Conservation (phyloP, 129 eudicot species). For the Helichrysum umbraculigerum region DNA sequence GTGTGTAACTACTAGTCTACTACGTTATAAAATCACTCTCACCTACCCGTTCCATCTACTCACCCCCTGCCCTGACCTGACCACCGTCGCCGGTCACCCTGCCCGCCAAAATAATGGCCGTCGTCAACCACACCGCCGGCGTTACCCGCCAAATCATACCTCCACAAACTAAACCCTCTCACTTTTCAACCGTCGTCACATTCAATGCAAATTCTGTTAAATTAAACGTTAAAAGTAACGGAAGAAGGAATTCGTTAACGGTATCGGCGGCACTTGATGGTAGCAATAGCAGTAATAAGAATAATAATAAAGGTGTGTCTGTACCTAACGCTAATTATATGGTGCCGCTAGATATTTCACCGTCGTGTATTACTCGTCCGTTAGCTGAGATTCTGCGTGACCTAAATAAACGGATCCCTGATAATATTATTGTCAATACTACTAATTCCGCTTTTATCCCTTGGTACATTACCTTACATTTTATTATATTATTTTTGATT, state of each 20-base stretch:
- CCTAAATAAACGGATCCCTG: conserved; percentile 87
- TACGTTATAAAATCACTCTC: background rate
- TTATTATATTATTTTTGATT: background rate
- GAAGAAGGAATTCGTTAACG: conserved; percentile 10
- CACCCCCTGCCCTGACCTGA: background rate
- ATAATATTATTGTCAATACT: conserved; percentile 57
- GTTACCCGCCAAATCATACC: conserved; percentile 13
- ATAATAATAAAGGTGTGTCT: conserved; percentile 14
- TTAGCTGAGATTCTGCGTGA: conserved; percentile 83
- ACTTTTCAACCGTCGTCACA: conserved; percentile 25
- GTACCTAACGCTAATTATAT: conserved; percentile 76
- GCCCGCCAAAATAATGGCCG: conserved; percentile 26
- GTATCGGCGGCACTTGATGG: conserved; percentile 33
- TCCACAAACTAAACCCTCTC: conserved; percentile 8
- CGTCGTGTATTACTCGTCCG: conserved; percentile 81
- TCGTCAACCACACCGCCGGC: conserved; percentile 13
- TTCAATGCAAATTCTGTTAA: conserved; percentile 11
- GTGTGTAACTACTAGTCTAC: background rate
- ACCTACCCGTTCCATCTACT: background rate
- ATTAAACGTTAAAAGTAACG: conserved; percentile 9
- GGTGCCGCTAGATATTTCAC: conserved; percentile 71
- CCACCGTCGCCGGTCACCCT: background rate
- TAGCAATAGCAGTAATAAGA: conserved; percentile 12
- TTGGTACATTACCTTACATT: conserved; percentile 42
- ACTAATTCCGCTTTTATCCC: conserved; percentile 50